phyloP scores from a whole-genome alignment of 2,329 filamentous ascomycete genomes.

The Fusarium acutatum region DNA sequence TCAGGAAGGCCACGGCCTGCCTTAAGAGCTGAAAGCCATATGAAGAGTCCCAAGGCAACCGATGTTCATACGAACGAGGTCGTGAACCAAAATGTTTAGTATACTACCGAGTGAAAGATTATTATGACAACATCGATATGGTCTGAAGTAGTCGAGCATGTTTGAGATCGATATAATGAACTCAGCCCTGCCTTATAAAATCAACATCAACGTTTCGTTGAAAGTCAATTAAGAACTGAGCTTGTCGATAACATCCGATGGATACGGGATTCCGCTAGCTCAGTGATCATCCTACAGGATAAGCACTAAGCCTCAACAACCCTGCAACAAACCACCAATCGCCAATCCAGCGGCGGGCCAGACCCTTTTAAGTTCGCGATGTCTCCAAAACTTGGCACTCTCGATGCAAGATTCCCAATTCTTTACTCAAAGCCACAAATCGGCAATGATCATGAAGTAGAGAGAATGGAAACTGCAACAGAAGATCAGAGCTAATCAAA shows the following conservation, averaged over 20 bases:
- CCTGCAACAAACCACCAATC: neutral
- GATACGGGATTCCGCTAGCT: neutral
- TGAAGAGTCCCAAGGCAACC: neutral
- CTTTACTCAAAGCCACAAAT: rapidly evolving
- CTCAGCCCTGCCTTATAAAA: too few species aligned
- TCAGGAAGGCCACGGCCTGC: rapidly evolving
- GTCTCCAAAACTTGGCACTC: neutral
- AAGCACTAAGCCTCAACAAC: conserved; percentile 1
- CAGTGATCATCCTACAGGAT: neutral
- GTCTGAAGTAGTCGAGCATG: neutral
- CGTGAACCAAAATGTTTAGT: rapidly evolving
- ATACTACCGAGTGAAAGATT: neutral
- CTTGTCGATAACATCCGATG: too few species aligned
- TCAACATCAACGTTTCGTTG: too few species aligned
- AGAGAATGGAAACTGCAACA: rapidly evolving
- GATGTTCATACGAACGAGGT: neutral
- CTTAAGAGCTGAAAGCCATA: neutral
- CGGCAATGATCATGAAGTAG: rapidly evolving
- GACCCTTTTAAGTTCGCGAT: neutral
- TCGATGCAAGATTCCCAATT: neutral
- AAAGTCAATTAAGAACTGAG: too few species aligned
- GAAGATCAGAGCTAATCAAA: neutral
- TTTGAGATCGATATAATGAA: too few species aligned
- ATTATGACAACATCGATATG: neutral
- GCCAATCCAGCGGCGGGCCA: neutral